phyloP scores from a whole-genome alignment of 2,329 filamentous ascomycete genomes.

The Fusarium robinianum region DNA sequence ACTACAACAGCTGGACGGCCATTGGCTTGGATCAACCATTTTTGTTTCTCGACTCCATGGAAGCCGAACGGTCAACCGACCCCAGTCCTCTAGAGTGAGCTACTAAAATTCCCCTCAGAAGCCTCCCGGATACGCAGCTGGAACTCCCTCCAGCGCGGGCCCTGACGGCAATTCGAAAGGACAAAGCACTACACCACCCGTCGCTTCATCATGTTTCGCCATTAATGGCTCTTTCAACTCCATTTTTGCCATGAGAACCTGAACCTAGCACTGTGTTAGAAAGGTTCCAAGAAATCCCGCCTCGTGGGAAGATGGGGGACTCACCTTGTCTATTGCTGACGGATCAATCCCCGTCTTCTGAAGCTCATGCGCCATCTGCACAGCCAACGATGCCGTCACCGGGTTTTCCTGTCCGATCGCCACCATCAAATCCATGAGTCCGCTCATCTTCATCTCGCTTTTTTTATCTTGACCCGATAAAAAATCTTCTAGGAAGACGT shows the following conservation, averaged over 20 bases:
- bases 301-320: no score
- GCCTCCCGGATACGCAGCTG: conserved; percentile 12
- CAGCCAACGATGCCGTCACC: conserved; percentile 69
- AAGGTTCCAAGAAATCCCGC: background rate
- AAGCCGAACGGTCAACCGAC: no score
- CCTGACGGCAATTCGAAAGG: conserved; percentile 25
- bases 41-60: no score
- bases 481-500: conserved; percentile 72
- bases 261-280: conserved; percentile 13
- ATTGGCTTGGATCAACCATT: no score
- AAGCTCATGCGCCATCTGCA: conserved; percentile 71
- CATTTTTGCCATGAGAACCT: conserved; percentile 19
- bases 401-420: conserved; percentile 67
- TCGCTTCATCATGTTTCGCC: conserved; percentile 16
- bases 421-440: conserved; percentile 69
- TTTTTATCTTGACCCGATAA: conserved; percentile 61
- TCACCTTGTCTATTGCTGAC: conserved; percentile 31
- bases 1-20: no score
- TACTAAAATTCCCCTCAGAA: no score
- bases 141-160: conserved; percentile 18
- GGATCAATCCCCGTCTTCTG: conserved; percentile 43
- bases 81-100: no score
- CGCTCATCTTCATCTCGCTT: conserved; percentile 62
- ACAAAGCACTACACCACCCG: conserved; percentile 29
- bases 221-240: conserved; percentile 22